Evolutionary conservation across 2,329 filamentous ascomycete species (phyloP).

Genomic region (Sarocladium strictum): DNA sequence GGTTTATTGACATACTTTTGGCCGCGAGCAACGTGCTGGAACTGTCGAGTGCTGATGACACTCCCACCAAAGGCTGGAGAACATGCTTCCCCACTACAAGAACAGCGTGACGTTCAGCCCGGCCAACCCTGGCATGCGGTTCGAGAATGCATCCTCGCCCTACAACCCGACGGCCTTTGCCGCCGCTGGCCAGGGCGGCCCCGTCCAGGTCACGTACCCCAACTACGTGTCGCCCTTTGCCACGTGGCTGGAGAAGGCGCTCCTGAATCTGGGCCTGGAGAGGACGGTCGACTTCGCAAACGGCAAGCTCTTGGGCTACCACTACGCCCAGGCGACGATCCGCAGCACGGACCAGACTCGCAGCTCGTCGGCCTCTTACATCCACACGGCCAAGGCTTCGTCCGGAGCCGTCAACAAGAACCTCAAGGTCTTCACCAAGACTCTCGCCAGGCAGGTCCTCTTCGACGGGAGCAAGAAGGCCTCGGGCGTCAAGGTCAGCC

Average conservation of each 20-base stretch:
- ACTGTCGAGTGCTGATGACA: too few relatives aligned
- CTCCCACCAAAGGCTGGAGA: constrained; percentile 10
- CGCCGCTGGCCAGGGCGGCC: constrained; percentile 15
- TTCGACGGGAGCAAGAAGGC: constrained; percentile 25
- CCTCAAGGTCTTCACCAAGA: constrained; percentile 33
- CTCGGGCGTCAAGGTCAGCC: constrained; percentile 31
- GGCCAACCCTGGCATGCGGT: constrained; percentile 15
- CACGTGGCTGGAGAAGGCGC: constrained; percentile 16
- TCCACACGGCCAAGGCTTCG: constrained; percentile 19
- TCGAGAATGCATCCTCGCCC: constrained; percentile 17
- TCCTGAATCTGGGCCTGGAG: constrained; percentile 21
- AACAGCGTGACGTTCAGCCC: constrained; percentile 20
- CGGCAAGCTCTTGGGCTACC: constrained; percentile 19
- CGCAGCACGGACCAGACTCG: constrained; percentile 16
- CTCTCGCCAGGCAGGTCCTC: constrained; percentile 37
- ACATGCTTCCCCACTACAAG: constrained; percentile 22
- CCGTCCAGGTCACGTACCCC: constrained; percentile 20
- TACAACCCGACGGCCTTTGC: constrained; percentile 23
- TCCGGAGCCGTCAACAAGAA: constrained; percentile 14
- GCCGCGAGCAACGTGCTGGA: too few relatives aligned
- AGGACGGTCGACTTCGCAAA: constrained; percentile 16
- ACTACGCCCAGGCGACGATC: constrained; percentile 17
- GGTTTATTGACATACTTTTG: too few relatives aligned
- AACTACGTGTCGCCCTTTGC: constrained; percentile 20
- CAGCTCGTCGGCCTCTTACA: constrained; percentile 20